These are phyloP conservation scores for Entonaema liquescens DNA, from an alignment of 495 filamentous ascomycete genomes.

Conservation along the genomic window DNA sequence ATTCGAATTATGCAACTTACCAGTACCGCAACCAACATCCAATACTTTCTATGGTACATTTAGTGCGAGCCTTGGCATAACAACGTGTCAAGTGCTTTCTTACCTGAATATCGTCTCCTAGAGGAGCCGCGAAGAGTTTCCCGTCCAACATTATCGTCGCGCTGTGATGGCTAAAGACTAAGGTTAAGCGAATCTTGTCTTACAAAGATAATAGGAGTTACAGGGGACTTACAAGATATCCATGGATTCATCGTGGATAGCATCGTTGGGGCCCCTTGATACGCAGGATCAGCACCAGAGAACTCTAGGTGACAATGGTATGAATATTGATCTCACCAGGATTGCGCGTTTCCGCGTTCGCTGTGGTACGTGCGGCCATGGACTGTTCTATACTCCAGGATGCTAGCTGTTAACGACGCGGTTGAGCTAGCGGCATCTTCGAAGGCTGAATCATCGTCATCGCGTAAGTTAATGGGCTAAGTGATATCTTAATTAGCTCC, in stretches of 20 bases:
- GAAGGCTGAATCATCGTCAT: slow-evolving; percentile 44
- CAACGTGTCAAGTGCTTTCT: not conserved
- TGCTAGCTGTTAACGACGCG: slow-evolving; percentile 54
- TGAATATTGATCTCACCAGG: slow-evolving; percentile 41
- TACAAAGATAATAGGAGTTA: not conserved
- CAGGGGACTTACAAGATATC: slow-evolving; percentile 46
- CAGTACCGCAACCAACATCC: slow-evolving; percentile 52
- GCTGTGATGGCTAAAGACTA: slow-evolving; percentile 44
- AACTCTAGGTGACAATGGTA: not conserved
- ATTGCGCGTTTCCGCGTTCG: slow-evolving; percentile 44
- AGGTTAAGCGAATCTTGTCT: not conserved
- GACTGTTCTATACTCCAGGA: slow-evolving; percentile 54
- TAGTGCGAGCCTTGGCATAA: not conserved
- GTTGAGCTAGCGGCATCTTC: slow-evolving; percentile 49
- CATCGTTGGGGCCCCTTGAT: slow-evolving; percentile 50
- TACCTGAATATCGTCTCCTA: slow-evolving; percentile 44
- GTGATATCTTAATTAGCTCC: slow-evolving; percentile 1
- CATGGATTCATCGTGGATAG: slow-evolving; percentile 47
- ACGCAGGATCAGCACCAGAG: slow-evolving; percentile 3
- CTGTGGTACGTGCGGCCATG: slow-evolving; percentile 54
- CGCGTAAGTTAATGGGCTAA: slow-evolving; percentile 30
- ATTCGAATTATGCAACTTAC: slow-evolving; percentile 26
- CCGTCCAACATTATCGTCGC: slow-evolving; percentile 49
- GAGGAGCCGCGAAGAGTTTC: slow-evolving; percentile 53
- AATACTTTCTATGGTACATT: slow-evolving; percentile 42